Evolutionary conservation across 768 basidiomycete species (phyloP), one percentile per base, ranked within the genome.

Genomic region (Pisolithus microcarpus): DNA sequence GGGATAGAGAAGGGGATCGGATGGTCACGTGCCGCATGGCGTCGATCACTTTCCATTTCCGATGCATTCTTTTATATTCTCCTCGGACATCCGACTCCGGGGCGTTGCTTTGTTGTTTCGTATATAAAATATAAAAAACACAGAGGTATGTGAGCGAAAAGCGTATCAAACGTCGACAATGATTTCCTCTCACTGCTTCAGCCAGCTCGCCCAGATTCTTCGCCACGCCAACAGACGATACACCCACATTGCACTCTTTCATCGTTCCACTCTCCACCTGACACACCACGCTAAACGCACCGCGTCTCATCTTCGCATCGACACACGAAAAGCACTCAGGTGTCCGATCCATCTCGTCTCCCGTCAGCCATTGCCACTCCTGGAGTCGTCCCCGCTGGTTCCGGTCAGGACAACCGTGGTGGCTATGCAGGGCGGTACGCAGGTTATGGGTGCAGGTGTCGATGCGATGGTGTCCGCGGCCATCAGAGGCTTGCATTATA

Each of bases 251-350:
- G 77, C 78, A 3, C 59, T 61, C 30, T 58, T 61, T 37, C 60
- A 69, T 23, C 77, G 79, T 45, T 56, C 55, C 21, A 52, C 65
- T 3, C 61, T 65, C 5, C 62, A 44, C 8, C 72, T 68, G 15
- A 75, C 75, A 0, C 56, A 70, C 53, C 77, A 76, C 57, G 81
- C 81, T 9, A 75, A 72, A 49, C 69, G 61, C n/a, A 75, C 67
- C 23, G 81, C 81, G 4, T 56, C 52, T 11, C 52, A 52, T 13
- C 75, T 82, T 31, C 56, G 52, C 6, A 65, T 84, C 44, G 69
- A 77, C 63, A 70, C 74, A 23, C 55, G 60, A 15, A 66, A 61
- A 23, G 78, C 80, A 1, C 61, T 66, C 37, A 59, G 59, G 16
- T 75, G 75, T 48, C 70, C 75, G 5, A 65, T 63, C 11, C 59